Evolutionary conservation across 257 asterid genomes (phyloP), one percentile per base, ranked within the genome.

Genomic region (Solanum chaucha): DNA sequence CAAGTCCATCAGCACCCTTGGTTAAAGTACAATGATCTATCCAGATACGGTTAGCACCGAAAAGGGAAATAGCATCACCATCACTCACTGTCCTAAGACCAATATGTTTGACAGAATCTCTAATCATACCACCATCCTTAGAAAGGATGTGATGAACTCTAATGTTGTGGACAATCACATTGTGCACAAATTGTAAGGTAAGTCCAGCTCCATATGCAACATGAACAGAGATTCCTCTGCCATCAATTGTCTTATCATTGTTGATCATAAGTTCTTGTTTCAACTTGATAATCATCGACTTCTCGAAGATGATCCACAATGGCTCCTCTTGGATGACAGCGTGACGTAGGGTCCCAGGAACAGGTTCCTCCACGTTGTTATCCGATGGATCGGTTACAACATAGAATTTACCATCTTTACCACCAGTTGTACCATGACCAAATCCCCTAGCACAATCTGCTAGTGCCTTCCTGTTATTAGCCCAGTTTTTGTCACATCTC

Each of bases 201-300:
- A 96, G 20, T 10, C 99, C 98, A 2, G 98, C 95, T 0, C 98
- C 99, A 40, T 91, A 85, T 5, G 98, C 98, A 48, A 96, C 90
- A 85, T 88, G 96, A 87, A 96, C 93, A 35, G 91, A 86, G 2
- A 59, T 92, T 59, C 98, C 98, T 6, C 98, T 86, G 2, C 98
- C 98, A 80, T 96, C 98, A 24, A 94, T 89, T 10, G 98, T 95
- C 90, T 96, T 96, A 91, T 94, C 89, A 44, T 92, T 90, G 5
- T 91, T 82, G 46, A 94, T 90, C 38, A 95, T 86, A 38, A 93
- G 58, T 48, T 93, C 95, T 61, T 93, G 90, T 2, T 64, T 13
- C 10, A 93, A 86, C 1, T 7, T 87, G 82, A 93, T 92, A 8
- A 89, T 59, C 96, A 94, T 93, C 83, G 82, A 85, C 3, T 61